Conservation (phyloP, 2,329 filamentous ascomycete species). For the Fusarium nodosum region DNA sequence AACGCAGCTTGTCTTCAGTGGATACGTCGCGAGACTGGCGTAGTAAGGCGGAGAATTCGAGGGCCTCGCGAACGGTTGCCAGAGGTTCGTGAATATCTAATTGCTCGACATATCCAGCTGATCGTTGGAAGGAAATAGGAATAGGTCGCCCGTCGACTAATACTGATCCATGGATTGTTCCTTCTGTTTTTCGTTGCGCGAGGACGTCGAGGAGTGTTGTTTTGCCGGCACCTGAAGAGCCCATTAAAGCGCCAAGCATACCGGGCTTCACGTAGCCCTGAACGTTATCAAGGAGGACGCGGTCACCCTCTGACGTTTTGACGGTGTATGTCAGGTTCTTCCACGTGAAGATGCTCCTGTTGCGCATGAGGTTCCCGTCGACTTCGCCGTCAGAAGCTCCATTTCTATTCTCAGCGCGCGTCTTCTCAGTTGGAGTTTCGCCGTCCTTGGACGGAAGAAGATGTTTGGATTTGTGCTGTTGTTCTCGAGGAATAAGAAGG, state of each 20-base stretch:
- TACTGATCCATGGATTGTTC: conserved; percentile 80
- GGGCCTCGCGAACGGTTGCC: conserved; percentile 80
- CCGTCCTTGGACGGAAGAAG: conserved; percentile 9
- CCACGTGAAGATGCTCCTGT: conserved; percentile 80
- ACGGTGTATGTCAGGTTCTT: conserved; percentile 79
- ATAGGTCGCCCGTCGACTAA: conserved; percentile 79
- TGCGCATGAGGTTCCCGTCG: conserved; percentile 64
- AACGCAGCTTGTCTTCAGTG: conserved; percentile 77
- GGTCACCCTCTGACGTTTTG: conserved; percentile 70
- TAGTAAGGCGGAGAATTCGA: conserved; percentile 80
- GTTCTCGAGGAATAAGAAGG: conserved; percentile 73
- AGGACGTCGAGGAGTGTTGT: conserved; percentile 87
- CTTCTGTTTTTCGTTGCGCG: conserved; percentile 82
- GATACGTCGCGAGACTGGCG: conserved; percentile 76
- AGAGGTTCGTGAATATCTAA: conserved; percentile 82
- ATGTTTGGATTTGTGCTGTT: conserved; percentile 56
- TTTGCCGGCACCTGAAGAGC: conserved; percentile 85
- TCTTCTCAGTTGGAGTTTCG: neutral
- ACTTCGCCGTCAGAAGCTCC: conserved; percentile 37
- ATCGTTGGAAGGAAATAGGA: conserved; percentile 81
- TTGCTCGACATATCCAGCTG: conserved; percentile 85
- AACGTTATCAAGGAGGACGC: conserved; percentile 80
- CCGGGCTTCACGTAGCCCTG: conserved; percentile 88
- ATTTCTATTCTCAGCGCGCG: accelerated
- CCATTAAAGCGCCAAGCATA: conserved; percentile 82